phyloP scores from a whole-genome alignment of 129 eudicot species.

The Flaveria sonorensis region DNA sequence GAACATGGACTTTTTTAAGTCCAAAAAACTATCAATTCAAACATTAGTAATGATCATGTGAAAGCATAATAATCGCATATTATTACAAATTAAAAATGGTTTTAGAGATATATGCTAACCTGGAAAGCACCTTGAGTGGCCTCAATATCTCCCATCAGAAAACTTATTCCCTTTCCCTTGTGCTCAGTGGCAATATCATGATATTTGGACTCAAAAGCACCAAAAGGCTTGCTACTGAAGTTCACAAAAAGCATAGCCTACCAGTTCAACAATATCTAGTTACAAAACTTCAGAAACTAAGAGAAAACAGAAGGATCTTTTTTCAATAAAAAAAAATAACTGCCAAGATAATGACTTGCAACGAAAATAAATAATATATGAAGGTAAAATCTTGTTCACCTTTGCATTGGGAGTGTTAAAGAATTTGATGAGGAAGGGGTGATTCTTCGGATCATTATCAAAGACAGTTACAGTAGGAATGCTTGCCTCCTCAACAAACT shows the following conservation, averaged over 20 bases:
- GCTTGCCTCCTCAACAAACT: slow-evolving; percentile 73
- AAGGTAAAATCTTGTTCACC: slow-evolving; percentile 38
- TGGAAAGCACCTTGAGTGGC: slow-evolving; percentile 83
- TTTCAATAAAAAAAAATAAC: not conserved
- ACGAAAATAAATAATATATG: not conserved
- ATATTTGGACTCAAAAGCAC: slow-evolving; percentile 68
- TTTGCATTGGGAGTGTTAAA: slow-evolving; percentile 71
- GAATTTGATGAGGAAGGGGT: slow-evolving; percentile 74
- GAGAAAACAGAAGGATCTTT: not conserved
- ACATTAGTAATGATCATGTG: slow-evolving; percentile 15
- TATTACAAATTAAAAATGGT: not conserved
- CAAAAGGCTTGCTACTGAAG: slow-evolving; percentile 59
- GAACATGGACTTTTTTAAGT: slow-evolving; percentile 72
- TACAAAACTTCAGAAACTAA: slow-evolving; percentile 1
- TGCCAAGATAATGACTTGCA: not conserved
- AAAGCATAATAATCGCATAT: not conserved
- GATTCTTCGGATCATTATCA: slow-evolving; percentile 72
- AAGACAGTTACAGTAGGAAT: slow-evolving; percentile 70
- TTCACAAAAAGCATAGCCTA: slow-evolving; percentile 86
- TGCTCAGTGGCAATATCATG: slow-evolving; percentile 68
- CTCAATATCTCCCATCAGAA: slow-evolving; percentile 79
- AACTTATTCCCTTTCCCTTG: slow-evolving; percentile 74
- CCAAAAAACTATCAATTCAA: slow-evolving; percentile 66
- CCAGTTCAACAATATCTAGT: slow-evolving; percentile 16
- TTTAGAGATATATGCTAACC: slow-evolving; percentile 47